Evolutionary conservation across 345 rosid genomes (phyloP), one percentile per base, ranked within the genome.

Genomic region (Heritiera littoralis): DNA sequence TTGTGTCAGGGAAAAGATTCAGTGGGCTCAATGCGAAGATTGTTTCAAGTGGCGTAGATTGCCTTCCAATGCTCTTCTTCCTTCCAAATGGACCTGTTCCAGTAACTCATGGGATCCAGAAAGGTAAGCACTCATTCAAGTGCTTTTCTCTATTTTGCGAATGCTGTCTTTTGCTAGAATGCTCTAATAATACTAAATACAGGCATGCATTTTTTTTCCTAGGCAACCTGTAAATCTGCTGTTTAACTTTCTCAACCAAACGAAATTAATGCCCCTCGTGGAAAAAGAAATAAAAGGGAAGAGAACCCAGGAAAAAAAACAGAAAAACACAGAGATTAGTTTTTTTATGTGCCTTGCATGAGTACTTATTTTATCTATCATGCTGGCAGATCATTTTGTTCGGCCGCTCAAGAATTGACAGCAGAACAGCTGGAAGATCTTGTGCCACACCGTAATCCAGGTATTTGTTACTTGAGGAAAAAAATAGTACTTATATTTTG

Each of bases 11-110:
- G 85, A 83, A 80, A 89, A 84, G 86, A 65, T 87, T 66, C 97
- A 88, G 79, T 92, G 97, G 97, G 88, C 75, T 82, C 94, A 89
- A 67, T 92, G 97, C 66, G 97, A 90, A 81, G 90, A 89, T 74
- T 92, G 94, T 78, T 84, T 43, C 13, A 92, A 92, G 83, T 92
- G 97, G 97, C 92, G 94, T 69, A 90, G 84, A 80, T 74, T 92
- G 83, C 97, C 92, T 68, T 83, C 84, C 65, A 81, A 78, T 81
- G 88, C 89, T 81, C 87, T 82, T 82, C 93, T 92, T 89, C 91
- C 94, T 17, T 86, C 85, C 79, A 90, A 81, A 78, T 92, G 94
- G 94, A 89, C 89, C 20, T 92, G 97, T 84, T 80, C 88, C 30
- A 74, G 82, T 35, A 92, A 90, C 79, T 60, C 84, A 43, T 90